Evolutionary conservation across 768 basidiomycete species (phyloP).

Genomic region (Panaeolus cyanescens): DNA sequence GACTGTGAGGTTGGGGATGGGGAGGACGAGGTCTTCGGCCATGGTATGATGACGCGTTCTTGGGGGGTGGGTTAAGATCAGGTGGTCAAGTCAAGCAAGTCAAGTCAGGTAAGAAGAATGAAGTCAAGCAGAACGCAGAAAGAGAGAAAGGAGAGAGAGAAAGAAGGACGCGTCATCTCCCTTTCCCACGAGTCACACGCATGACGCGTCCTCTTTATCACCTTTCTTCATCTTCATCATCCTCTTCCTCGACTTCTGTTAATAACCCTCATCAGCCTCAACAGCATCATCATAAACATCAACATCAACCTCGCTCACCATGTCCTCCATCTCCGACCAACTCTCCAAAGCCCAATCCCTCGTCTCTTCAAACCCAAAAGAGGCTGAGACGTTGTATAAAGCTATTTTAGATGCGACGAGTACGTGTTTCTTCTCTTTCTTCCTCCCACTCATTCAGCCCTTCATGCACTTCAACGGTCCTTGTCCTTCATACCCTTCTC

Average conservation of each 20-base stretch:
- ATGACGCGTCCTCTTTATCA: slow-evolving; percentile 35
- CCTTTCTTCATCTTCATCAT: neutral
- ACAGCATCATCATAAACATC: slow-evolving; percentile 3
- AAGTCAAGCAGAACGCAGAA: no score
- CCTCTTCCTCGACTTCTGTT: slow-evolving; percentile 11
- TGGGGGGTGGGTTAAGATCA: no score
- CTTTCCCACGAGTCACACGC: slow-evolving; percentile 10
- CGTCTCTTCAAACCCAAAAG: slow-evolving; percentile 48
- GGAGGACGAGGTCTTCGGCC: slow-evolving; percentile 84
- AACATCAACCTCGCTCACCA: slow-evolving; percentile 3
- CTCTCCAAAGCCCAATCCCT: slow-evolving; percentile 59
- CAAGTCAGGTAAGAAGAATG: no score
- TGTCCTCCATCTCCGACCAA: slow-evolving; percentile 40
- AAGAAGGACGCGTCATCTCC: slow-evolving; percentile 28
- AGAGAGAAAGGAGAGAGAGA: neutral
- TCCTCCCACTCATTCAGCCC: no score
- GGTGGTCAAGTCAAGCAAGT: no score
- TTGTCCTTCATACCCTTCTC: neutral
- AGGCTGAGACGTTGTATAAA: slow-evolving; percentile 77
- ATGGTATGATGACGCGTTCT: slow-evolving; percentile 46
- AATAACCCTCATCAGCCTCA: no score
- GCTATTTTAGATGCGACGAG: slow-evolving; percentile 55
- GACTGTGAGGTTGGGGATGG: slow-evolving; percentile 83
- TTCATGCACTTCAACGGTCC: no score
- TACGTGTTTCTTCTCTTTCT: no score